These are phyloP conservation scores for Populus davidiana DNA, from an alignment of 345 rosid species.

Conservation along the genomic window DNA sequence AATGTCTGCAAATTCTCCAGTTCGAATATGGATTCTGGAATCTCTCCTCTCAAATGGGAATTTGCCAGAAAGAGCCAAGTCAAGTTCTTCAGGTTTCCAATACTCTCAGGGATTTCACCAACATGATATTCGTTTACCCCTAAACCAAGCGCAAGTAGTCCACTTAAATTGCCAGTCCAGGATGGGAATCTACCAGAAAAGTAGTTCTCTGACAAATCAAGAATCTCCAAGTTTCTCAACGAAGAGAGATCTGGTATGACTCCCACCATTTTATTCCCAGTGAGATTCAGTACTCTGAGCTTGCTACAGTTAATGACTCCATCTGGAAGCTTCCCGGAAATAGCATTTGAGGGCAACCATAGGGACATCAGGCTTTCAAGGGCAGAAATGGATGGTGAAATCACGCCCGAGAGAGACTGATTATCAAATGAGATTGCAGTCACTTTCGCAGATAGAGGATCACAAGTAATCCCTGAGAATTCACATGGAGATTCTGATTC, in stretches of 20 bases:
- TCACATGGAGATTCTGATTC: conserved; percentile 55
- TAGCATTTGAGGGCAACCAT: conserved; percentile 41
- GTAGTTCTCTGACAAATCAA: conserved; percentile 51
- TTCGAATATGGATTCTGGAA: conserved; percentile 60
- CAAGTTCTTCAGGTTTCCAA: conserved; percentile 68
- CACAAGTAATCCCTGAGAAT: conserved; percentile 61
- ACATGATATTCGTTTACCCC: conserved; percentile 47
- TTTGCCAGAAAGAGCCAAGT: conserved; percentile 47
- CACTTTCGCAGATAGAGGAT: conserved; percentile 44
- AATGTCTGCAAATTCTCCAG: conserved; percentile 43
- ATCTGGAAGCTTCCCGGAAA: conserved; percentile 58
- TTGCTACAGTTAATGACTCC: conserved; percentile 42
- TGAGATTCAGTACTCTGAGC: conserved; percentile 59
- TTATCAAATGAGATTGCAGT: conserved; percentile 44
- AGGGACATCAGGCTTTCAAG: conserved; percentile 47
- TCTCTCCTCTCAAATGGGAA: conserved; percentile 45
- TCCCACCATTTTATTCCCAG: conserved; percentile 51
- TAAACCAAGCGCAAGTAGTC: conserved; percentile 42
- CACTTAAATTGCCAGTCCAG: conserved; percentile 64
- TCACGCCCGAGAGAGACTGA: conserved; percentile 55
- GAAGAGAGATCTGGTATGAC: conserved; percentile 58
- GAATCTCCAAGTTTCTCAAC: conserved; percentile 42
- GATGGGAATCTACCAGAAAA: conserved; percentile 58
- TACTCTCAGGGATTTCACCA: conserved; percentile 49
- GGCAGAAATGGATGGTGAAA: conserved; percentile 55